Evolutionary conservation across 129 eudicot species (phyloP), one percentile per base, ranked within the genome.

Genomic region (Erigeron canadensis): DNA sequence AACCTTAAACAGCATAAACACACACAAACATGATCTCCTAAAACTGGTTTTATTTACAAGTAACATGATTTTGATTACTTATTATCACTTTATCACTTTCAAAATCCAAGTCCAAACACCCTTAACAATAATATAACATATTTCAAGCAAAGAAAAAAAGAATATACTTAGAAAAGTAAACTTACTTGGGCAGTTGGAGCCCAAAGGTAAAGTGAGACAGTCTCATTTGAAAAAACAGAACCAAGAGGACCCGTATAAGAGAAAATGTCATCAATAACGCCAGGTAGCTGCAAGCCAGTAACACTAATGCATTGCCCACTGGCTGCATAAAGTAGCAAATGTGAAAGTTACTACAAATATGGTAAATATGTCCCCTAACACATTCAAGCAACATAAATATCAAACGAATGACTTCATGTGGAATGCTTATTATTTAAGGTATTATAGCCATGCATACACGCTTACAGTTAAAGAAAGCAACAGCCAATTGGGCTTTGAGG

Each of bases 131-230:
- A 53, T 69, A 34, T n/a, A 23, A 45, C 70, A 16, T 76, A 38
- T 59, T 58, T 67, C 8, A 76, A 6, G 62, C 1, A 6, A 72
- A 72, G 37, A 53, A 41, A 28, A 4, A 42, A 34, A 68, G 21
- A 45, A 56, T 46, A 70, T 43, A 39, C 15, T 34, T 38, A 4
- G 39, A 63, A 8, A 67, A 23, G 10, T 50, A 55, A 58, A 46
- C 56, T 51, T 81, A 90, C 99, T 68, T 87, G 97, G 74, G 99
- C 97, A 28, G 97, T 94, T 59, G 97, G 99, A 77, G 96, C 96
- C 99, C 97, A 94, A 53, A 94, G 89, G 80, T 90, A 69, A 16
- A 94, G 86, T 37, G 87, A 74, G 77, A 90, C 71, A 66, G 79
- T 72, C n/a, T 94, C 84, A 18, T 77, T 69, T 56, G 86, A 82